phyloP scores from a whole-genome alignment of 2,329 filamentous ascomycete species.

The Lachnellula cervina region DNA sequence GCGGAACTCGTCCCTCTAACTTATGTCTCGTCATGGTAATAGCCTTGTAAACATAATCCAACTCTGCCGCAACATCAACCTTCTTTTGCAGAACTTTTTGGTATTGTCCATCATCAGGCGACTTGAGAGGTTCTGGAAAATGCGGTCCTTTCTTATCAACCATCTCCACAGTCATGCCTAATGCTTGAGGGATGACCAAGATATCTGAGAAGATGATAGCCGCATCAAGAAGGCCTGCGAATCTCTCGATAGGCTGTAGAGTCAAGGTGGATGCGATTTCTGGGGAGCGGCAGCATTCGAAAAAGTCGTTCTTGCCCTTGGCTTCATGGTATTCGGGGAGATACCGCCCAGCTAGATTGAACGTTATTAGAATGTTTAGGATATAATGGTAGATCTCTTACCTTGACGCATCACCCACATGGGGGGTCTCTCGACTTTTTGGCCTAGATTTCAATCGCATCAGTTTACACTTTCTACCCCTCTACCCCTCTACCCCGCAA shows the following conservation, averaged over 20 bases:
- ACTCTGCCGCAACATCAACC: constrained; percentile 78
- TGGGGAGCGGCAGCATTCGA: constrained; percentile 91
- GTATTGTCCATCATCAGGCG: constrained; percentile 81
- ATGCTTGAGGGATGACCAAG: constrained; percentile 91
- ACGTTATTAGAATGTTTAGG: not conserved
- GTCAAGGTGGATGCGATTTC: constrained; percentile 92
- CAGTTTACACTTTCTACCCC: not conserved
- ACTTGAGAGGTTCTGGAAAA: constrained; percentile 79
- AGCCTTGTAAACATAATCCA: constrained; percentile 93
- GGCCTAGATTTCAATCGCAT: constrained; percentile 49
- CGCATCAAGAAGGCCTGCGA: constrained; percentile 82
- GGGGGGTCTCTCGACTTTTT: constrained; percentile 86
- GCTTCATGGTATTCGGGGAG: constrained; percentile 96
- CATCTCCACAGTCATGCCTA: constrained; percentile 99
- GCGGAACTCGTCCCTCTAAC: constrained; percentile 78
- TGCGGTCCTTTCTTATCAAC: constrained; percentile 94
- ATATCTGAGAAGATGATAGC: constrained; percentile 99
- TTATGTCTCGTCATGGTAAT: constrained; percentile 89
- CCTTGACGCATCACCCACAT: constrained; percentile 99
- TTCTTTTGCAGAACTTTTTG: constrained; percentile 66
- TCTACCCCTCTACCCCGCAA: constrained; percentile 10
- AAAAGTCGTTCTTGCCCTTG: constrained; percentile 89
- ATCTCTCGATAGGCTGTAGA: constrained; percentile 91
- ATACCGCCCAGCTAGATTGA: constrained; percentile 80
- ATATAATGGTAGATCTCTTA: constrained; percentile 34